Evolutionary conservation across 495 filamentous ascomycete genomes (phyloP).

Genomic region (Evansstolkia leycettana): DNA sequence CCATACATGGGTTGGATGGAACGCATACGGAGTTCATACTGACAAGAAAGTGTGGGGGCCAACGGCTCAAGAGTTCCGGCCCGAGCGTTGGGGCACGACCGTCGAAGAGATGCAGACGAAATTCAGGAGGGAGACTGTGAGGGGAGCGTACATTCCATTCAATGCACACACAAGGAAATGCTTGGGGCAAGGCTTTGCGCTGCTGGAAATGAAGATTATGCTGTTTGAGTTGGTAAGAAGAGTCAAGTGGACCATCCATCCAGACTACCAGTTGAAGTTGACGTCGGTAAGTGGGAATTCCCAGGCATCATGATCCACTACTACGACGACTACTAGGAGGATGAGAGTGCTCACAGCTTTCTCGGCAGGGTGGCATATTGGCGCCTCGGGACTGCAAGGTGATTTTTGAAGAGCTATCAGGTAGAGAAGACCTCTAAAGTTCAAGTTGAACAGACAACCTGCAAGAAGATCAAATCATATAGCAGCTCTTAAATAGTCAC

Average conservation of each 20-base stretch:
- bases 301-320: too few relatives aligned
- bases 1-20: conserved; percentile 14
- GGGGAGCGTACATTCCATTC: conserved; percentile 18
- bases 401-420: too few relatives aligned
- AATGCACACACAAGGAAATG: conserved; percentile 19
- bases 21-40: conserved; percentile 10
- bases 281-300: conserved; percentile 3
- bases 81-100: conserved; percentile 10
- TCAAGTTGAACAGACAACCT: too few relatives aligned
- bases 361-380: too few relatives aligned
- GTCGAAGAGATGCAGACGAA: conserved; percentile 3
- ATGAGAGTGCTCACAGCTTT: too few relatives aligned
- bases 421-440: too few relatives aligned
- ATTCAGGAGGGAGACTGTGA: conserved; percentile 7
- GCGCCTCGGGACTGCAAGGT: too few relatives aligned
- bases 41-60: conserved; percentile 10
- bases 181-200: conserved; percentile 15
- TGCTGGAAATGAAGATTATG: conserved; percentile 8
- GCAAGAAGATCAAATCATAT: too few relatives aligned
- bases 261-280: conserved; percentile 4
- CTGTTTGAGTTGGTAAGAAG: conserved; percentile 2
- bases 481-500: too few relatives aligned
- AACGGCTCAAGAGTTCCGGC: conserved; percentile 9
- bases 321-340: too few relatives aligned
- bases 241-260: conserved; percentile 5